Conservation (phyloP, 768 basidiomycete species). For the Mycena metata region DNA sequence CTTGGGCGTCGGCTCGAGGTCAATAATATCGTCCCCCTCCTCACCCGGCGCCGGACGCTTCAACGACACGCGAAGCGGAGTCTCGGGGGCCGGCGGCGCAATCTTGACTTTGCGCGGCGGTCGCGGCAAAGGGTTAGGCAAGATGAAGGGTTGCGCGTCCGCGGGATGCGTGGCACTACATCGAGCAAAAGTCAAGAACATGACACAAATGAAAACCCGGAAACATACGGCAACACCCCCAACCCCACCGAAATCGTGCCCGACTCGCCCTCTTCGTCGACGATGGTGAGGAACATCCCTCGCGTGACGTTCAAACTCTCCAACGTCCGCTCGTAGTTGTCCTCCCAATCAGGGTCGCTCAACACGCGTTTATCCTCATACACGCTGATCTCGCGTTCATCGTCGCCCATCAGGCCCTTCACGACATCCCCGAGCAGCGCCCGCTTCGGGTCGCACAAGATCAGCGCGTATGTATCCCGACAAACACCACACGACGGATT, state of each 20-base stretch:
- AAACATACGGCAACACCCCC: slow-evolving; percentile 77
- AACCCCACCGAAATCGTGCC: slow-evolving; percentile 81
- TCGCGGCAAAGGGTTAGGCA: slow-evolving; percentile 74
- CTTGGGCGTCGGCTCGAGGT: slow-evolving; percentile 72
- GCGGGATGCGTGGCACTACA: slow-evolving; percentile 68
- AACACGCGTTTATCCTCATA: slow-evolving; percentile 90
- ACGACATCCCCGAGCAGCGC: slow-evolving; percentile 82
- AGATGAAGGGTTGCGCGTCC: slow-evolving; percentile 67
- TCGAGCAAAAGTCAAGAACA: slow-evolving; percentile 5
- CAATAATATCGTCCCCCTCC: slow-evolving; percentile 68
- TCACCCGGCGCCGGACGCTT: slow-evolving; percentile 69
- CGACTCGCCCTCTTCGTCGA: slow-evolving; percentile 87
- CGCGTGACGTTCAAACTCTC: slow-evolving; percentile 83
- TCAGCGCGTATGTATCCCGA: slow-evolving; percentile 81
- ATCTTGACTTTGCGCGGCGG: slow-evolving; percentile 62
- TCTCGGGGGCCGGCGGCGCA: slow-evolving; percentile 56
- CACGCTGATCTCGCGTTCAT: slow-evolving; percentile 77
- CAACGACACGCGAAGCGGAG: slow-evolving; percentile 55
- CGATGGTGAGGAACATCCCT: slow-evolving; percentile 90
- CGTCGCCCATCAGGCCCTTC: slow-evolving; percentile 71
- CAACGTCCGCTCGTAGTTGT: slow-evolving; percentile 85
- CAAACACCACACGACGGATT: slow-evolving; percentile 89
- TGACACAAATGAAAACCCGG: slow-evolving; percentile 2
- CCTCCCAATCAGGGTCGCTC: slow-evolving; percentile 94
- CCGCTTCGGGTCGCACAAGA: slow-evolving; percentile 80